phyloP scores from a whole-genome alignment of 768 basidiomycete species.

The Tulasnella sp. region DNA sequence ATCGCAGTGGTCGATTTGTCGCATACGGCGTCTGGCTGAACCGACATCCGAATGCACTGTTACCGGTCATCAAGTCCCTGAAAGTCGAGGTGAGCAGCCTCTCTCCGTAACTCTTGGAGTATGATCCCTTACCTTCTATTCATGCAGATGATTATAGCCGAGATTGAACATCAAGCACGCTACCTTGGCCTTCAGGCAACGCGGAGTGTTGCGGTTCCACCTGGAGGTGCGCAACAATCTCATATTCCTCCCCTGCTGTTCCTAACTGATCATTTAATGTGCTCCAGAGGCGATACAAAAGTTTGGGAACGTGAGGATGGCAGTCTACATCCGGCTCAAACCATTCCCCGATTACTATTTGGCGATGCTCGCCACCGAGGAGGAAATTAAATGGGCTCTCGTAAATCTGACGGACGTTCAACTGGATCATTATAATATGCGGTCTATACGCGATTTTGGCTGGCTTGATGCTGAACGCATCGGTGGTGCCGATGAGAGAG shows the following conservation, averaged over 20 bases:
- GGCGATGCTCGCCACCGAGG: slow-evolving; percentile 74
- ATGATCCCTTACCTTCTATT: slow-evolving; percentile 17
- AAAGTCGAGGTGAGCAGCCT: slow-evolving; percentile 56
- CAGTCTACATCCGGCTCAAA: slow-evolving; percentile 70
- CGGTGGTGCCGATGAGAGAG: slow-evolving; percentile 22
- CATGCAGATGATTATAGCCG: slow-evolving; percentile 73
- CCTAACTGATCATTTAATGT: background rate
- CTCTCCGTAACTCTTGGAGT: background rate
- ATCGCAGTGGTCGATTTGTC: slow-evolving; percentile 64
- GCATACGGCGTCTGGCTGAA: slow-evolving; percentile 61
- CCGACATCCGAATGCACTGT: slow-evolving; percentile 58
- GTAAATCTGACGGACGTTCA: slow-evolving; percentile 46
- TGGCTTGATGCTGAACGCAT: slow-evolving; percentile 33
- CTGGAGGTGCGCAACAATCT: slow-evolving; percentile 49
- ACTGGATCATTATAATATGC: slow-evolving; percentile 32
- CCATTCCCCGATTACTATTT: slow-evolving; percentile 80
- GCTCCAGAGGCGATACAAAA: slow-evolving; percentile 57
- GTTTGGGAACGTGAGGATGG: slow-evolving; percentile 61
- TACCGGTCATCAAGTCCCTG: slow-evolving; percentile 55
- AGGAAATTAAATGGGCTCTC: slow-evolving; percentile 75
- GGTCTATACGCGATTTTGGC: slow-evolving; percentile 31
- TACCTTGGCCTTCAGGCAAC: slow-evolving; percentile 78
- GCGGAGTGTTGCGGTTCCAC: slow-evolving; percentile 61
- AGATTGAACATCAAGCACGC: slow-evolving; percentile 79
- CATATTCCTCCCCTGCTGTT: background rate